Conservation (phyloP, 148 eudicot genomes). For the Rhododendron simsii region DNA sequence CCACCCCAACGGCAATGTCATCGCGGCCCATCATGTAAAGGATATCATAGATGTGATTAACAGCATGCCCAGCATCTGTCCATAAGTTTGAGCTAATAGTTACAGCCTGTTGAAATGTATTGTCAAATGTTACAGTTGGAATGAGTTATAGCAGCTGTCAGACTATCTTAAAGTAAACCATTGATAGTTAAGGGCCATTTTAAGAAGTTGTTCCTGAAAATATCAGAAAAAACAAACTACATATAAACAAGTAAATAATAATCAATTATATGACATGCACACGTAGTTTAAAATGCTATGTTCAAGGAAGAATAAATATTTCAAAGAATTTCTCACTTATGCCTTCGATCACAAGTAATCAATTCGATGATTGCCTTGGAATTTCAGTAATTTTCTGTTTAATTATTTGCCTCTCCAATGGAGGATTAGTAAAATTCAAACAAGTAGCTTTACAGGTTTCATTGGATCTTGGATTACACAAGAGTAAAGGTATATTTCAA, state of each 20-base stretch:
- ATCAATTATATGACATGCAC: neutral
- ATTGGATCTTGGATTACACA: neutral
- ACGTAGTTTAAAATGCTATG: neutral
- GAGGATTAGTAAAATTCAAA: neutral
- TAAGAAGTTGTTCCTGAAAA: neutral
- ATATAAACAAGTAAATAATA: neutral
- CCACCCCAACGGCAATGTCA: slow-evolving; percentile 76
- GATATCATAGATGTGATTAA: slow-evolving; percentile 73
- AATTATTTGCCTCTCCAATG: neutral
- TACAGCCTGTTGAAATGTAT: slow-evolving; percentile 43
- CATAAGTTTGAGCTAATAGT: slow-evolving; percentile 71
- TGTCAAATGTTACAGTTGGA: neutral
- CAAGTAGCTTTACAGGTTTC: neutral
- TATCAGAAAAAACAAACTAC: neutral
- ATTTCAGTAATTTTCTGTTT: neutral
- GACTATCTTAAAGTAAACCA: neutral
- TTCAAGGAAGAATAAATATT: neutral
- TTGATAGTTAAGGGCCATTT: neutral
- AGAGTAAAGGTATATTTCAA: neutral
- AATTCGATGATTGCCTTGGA: neutral
- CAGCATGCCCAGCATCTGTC: slow-evolving; percentile 81
- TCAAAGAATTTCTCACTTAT: neutral
- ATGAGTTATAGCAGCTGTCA: neutral
- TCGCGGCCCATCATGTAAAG: slow-evolving; percentile 92
- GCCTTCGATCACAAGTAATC: neutral